Evolutionary conservation across 257 asterid genomes (phyloP).

Genomic region (Nicotiana undulata): DNA sequence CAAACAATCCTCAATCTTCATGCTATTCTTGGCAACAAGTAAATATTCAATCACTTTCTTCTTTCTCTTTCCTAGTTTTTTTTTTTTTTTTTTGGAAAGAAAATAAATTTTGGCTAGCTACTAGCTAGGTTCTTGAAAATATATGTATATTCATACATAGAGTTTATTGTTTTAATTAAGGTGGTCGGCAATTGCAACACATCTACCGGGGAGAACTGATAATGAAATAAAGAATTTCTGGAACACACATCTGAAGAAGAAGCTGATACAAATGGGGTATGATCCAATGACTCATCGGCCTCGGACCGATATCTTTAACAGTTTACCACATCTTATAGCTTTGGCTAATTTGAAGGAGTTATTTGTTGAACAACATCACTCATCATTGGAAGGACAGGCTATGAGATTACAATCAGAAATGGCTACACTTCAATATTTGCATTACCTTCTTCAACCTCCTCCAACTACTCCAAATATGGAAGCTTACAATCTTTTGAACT

Average conservation of each 20-base stretch:
- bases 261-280: conserved; percentile 71
- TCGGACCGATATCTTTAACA: conserved; percentile 58
- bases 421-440: conserved; percentile 55
- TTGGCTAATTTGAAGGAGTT: conserved; percentile 50
- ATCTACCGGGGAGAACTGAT: conserved; percentile 73
- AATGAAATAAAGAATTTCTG: conserved; percentile 80
- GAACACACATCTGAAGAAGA: conserved; percentile 84
- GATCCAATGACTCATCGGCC: conserved; percentile 90
- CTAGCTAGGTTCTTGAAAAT: neutral
- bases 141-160: neutral
- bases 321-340: conserved; percentile 67
- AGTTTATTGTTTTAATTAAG: conserved; percentile 6
- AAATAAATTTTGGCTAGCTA: neutral
- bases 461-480: conserved; percentile 16
- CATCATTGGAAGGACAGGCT: conserved; percentile 55
- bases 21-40: conserved; percentile 81
- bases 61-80: neutral
- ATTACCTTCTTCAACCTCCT: conserved; percentile 38
- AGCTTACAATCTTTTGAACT: conserved; percentile 21
- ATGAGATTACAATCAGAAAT: conserved; percentile 47
- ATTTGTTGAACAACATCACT: conserved; percentile 36
- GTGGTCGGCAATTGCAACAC: conserved; percentile 85
- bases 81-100: neutral
- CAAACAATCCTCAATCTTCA: conserved; percentile 77
- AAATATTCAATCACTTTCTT: neutral